phyloP scores from a whole-genome alignment of 1,284 basidiomycete species.

The Ceratobasidium sp. region DNA sequence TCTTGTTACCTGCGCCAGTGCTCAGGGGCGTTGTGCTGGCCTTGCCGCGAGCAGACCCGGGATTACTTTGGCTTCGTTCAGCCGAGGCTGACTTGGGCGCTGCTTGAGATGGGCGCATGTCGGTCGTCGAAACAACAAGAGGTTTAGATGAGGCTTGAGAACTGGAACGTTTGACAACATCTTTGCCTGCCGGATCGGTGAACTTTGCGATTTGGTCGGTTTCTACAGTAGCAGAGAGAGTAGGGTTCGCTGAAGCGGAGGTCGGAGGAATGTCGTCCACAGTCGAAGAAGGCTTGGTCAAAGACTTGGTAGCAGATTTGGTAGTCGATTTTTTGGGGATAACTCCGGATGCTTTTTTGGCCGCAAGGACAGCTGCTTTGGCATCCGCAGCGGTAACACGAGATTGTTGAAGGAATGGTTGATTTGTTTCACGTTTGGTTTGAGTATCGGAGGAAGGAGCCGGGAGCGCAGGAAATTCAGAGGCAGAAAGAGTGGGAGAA shows the following conservation, averaged over 20 bases:
- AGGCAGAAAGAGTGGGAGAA: slow-evolving; percentile 59
- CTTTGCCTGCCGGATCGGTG: neutral
- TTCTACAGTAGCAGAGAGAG: neutral
- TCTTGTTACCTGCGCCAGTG: slow-evolving; percentile 5
- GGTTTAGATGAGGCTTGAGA: neutral
- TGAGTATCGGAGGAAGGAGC: slow-evolving; percentile 37
- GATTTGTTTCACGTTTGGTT: slow-evolving; percentile 37
- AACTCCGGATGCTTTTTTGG: slow-evolving; percentile 26
- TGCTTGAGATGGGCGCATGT: neutral
- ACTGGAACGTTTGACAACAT: too few species aligned
- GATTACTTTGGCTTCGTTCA: slow-evolving; percentile 1
- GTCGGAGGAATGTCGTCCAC: neutral
- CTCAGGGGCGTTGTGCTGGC: neutral
- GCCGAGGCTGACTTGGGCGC: slow-evolving; percentile 8
- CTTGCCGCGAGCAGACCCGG: neutral
- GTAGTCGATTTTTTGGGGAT: slow-evolving; percentile 12
- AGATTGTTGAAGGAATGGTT: slow-evolving; percentile 32
- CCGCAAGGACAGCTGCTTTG: slow-evolving; percentile 20
- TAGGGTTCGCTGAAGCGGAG: neutral
- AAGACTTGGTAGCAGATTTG: slow-evolving; percentile 21
- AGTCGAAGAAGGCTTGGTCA: neutral
- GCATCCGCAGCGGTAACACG: slow-evolving; percentile 28
- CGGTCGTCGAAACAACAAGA: neutral
- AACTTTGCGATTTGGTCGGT: neutral
- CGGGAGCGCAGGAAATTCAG: slow-evolving; percentile 73